Percentiles rank a stretch among this genome's conserved stretches.
phyloP scores from a whole-genome alignment of 495 filamentous ascomycete genomes.

The Penicillium odoratum region DNA sequence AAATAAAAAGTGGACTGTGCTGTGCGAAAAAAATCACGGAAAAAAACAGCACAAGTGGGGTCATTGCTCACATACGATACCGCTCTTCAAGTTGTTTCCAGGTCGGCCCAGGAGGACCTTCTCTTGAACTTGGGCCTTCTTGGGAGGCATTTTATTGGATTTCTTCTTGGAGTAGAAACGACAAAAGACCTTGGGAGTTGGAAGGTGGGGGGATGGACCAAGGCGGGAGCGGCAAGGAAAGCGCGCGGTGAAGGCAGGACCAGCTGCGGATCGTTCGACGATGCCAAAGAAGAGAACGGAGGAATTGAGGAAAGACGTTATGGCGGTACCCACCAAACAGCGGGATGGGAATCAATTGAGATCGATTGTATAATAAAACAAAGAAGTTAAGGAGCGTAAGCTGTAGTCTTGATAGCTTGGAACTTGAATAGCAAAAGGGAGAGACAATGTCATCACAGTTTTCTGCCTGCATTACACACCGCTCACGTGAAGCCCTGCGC shows the following conservation, averaged over 20 bases:
- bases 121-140: constrained; percentile 55
- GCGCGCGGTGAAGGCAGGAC: constrained; percentile 45
- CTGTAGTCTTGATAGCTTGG: constrained; percentile 4
- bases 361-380: constrained; percentile 11
- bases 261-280: constrained; percentile 50
- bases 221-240: constrained; percentile 33
- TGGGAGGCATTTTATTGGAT: constrained; percentile 54
- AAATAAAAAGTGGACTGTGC: constrained; percentile 40
- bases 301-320: constrained; percentile 36
- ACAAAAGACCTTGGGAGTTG: constrained; percentile 29
- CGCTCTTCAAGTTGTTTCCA: constrained; percentile 98
- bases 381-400: constrained; percentile 6
- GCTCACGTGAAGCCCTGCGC: constrained; percentile 31
- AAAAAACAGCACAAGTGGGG: constrained; percentile 37
- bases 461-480: constrained; percentile 27
- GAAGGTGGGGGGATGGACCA: constrained; percentile 31
- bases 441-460: constrained; percentile 24
- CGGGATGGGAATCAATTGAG: constrained; percentile 27
- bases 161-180: constrained; percentile 49
- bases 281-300: constrained; percentile 34
- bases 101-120: constrained; percentile 79
- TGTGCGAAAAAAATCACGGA: constrained; percentile 31
- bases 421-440: constrained; percentile 1
- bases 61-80: constrained; percentile 82
- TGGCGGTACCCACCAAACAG: constrained; percentile 36